Evolutionary conservation across 805 yeast species (phyloP), one percentile per base, ranked within the genome.

Genomic region (Yarrowia sp.): DNA sequence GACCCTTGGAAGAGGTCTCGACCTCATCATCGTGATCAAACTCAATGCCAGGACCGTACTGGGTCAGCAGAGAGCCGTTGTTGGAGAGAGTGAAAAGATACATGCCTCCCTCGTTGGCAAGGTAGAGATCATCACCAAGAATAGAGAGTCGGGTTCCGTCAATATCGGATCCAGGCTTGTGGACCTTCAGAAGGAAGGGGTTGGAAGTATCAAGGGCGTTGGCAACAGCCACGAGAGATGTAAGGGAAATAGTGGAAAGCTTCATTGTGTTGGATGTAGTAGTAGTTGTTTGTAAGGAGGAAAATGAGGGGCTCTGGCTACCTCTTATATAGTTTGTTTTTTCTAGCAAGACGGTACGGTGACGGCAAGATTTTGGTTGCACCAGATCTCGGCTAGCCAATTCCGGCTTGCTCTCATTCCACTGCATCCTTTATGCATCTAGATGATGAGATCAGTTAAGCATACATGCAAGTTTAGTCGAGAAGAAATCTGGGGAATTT

Each of bases 21-120:
- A 54, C 61, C 46, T 54, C 61, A n/a, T 54, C 61, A 14, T 36
- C 35, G 17, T 36, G 46, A 10, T 54, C 61, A 19, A 54, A 54
- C 46, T 54, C 46, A 21, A 54, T n/a, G 11, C 61, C 61, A 26
- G 33, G 41, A n/a, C 61, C 61, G 19, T 36, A 54, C 26, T 38
- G 44, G 46, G 61, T 54, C 35, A 54, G 26, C 21, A 54, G 12
- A 1, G 46, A 36, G 17, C 61, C 61, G 24, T 54, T 54, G 61
- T 38, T 38, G 9, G 61, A 54, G 8, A 54, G 61, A 12, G 61
- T 54, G 35, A 54, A 54, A 11, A 24, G 35, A 46, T 54, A 54
- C 24, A 36, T 54, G n/a, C 61, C 61, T 26, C 61, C 61, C 12
- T 54, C 16, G 35, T 54, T 38, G 2, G 61, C 44, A 2, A 54